These are phyloP conservation scores for Acacia confusa DNA, from an alignment of 306 rosid species.

Conservation along the genomic window DNA sequence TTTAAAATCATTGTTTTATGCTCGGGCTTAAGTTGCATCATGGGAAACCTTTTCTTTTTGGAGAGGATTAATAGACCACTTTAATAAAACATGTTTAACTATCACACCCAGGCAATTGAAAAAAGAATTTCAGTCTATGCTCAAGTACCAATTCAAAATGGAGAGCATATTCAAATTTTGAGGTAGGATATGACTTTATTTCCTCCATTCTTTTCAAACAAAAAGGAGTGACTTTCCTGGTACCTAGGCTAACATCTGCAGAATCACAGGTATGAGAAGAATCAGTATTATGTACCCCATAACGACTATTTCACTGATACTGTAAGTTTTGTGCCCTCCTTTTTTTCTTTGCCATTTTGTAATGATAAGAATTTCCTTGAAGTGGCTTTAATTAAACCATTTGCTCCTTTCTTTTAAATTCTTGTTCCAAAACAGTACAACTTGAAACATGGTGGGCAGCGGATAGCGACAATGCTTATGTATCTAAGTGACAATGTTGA, in stretches of 20 bases:
- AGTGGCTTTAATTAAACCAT: slow-evolving; percentile 23
- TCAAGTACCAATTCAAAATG: slow-evolving; percentile 87
- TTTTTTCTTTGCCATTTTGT: slow-evolving; percentile 16
- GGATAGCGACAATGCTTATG: slow-evolving; percentile 88
- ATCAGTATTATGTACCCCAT: slow-evolving; percentile 77
- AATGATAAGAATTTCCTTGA: slow-evolving; percentile 25
- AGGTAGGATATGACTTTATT: slow-evolving; percentile 58
- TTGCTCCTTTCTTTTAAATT: neutral
- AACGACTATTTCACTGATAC: slow-evolving; percentile 89
- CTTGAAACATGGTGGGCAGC: slow-evolving; percentile 95
- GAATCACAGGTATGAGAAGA: slow-evolving; percentile 92
- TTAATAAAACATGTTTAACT: slow-evolving; percentile 32
- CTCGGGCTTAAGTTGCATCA: neutral
- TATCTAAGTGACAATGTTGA: slow-evolving; percentile 84
- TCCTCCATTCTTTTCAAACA: neutral
- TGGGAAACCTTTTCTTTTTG: neutral
- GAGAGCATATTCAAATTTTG: slow-evolving; percentile 86
- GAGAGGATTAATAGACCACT: slow-evolving; percentile 3
- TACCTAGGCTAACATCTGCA: slow-evolving; percentile 67
- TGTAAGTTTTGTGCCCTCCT: slow-evolving; percentile 52
- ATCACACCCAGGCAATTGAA: slow-evolving; percentile 78
- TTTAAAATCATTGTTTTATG: neutral
- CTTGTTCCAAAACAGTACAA: slow-evolving; percentile 57
- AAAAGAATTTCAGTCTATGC: slow-evolving; percentile 85
- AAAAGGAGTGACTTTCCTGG: slow-evolving; percentile 13